Conservation (phyloP, 1,284 basidiomycete genomes). For the Rhodotorula glutinis region DNA sequence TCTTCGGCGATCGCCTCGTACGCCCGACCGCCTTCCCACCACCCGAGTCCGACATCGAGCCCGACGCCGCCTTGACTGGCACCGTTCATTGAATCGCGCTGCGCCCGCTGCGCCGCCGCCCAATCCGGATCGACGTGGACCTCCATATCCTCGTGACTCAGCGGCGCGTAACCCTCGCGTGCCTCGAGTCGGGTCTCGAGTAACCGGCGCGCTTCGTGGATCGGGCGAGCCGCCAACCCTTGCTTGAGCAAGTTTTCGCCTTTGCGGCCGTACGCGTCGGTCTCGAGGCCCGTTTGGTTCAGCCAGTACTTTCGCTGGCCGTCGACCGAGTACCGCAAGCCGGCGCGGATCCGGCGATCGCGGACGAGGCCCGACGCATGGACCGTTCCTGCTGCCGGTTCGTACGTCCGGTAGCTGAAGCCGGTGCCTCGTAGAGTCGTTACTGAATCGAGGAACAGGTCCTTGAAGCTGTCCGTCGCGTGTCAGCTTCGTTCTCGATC, state of each 20-base stretch:
- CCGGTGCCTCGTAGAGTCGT: slow-evolving; percentile 80
- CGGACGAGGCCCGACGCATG: slow-evolving; percentile 74
- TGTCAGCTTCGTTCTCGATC: no score
- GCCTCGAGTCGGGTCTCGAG: slow-evolving; percentile 55
- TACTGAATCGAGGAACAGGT: slow-evolving; percentile 82
- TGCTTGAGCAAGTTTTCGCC: slow-evolving; percentile 34
- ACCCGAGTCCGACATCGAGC: slow-evolving; percentile 3
- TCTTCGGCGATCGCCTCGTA: slow-evolving; percentile 13
- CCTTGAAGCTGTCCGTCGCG: slow-evolving; percentile 49
- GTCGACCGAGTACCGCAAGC: slow-evolving; percentile 82
- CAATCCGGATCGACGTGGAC: slow-evolving; percentile 56
- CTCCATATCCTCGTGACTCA: slow-evolving; percentile 62
- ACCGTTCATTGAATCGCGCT: slow-evolving; percentile 4
- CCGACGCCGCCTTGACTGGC: not conserved
- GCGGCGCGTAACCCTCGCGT: slow-evolving; percentile 69
- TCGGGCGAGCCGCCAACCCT: slow-evolving; percentile 41
- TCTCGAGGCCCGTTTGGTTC: slow-evolving; percentile 56
- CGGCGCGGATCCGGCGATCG: slow-evolving; percentile 78
- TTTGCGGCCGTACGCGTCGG: slow-evolving; percentile 35
- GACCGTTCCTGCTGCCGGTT: slow-evolving; percentile 87
- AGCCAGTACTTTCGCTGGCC: slow-evolving; percentile 61
- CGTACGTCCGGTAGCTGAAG: slow-evolving; percentile 92
- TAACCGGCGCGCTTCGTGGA: slow-evolving; percentile 51
- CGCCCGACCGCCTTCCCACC: slow-evolving; percentile 17
- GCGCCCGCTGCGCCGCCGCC: slow-evolving; percentile 4